Evolutionary conservation across 2,329 filamentous ascomycete genomes (phyloP), one percentile per base, ranked within the genome.

Genomic region (Cladophialophora bantiana): DNA sequence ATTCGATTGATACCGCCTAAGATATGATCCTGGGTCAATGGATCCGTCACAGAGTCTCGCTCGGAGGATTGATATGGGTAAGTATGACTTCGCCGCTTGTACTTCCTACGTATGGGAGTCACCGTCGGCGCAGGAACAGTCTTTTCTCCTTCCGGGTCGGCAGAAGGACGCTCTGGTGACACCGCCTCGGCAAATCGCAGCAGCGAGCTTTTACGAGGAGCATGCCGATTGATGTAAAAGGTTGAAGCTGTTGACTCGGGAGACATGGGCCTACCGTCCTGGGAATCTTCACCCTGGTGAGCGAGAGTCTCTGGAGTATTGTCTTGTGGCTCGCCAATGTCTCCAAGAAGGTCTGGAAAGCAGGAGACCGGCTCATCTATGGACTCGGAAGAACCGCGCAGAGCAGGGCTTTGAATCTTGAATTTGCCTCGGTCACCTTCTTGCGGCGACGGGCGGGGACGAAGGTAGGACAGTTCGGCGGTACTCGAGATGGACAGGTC

Each of bases 131-230:
- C 56, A 36, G 56, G 18, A 18, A 31, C 53, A 35, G 18, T 12
- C 26, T 20, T 42, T 62, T n/a, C 48, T 18, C 48, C 64, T 18
- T 56, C 59, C 15, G 58, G 31, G 20, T 56, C 32, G 40, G 48
- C 12, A 42, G 68, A 35, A 6, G 52, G 32, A 26, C 40, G 40
- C 48, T 70, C 68, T 13, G 66, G 67, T 13, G 70, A 72, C 10
- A 57, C 63, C 18, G 55, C 65, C 58, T 66, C 64, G 34, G 68
- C 65, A 53, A 72, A 73, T 15, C 71, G 68, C 18, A 73, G 65
- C 26, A 73, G 58, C 12, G 71, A 74, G 65, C 70, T 72, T 59
- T 73, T 69, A 32, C 72, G 68, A 7, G 71, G 70, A 9, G 70
- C 69, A 67, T 72, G 72, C 53, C 57, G 64, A 36, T 62, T 68